Percentiles rank a stretch among this genome's conserved stretches.
phyloP scores from a whole-genome alignment of 2,329 filamentous ascomycete genomes.

The Huntiella moniliformis region DNA sequence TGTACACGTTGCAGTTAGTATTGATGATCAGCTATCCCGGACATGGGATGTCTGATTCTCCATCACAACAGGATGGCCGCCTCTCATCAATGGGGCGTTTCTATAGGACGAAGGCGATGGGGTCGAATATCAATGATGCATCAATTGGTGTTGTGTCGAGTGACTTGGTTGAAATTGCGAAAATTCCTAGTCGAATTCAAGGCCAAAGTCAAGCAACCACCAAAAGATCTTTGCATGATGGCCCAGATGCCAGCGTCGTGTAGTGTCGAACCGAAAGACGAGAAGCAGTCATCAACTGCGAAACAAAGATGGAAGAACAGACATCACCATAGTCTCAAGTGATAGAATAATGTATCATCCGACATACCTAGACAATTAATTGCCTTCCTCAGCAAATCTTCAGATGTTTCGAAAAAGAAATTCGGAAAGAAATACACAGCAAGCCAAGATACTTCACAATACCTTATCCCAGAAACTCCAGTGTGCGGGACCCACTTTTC shows the following conservation, averaged over 20 bases:
- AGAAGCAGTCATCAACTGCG: constrained; percentile 7
- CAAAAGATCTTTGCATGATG: no score
- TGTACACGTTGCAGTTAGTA: constrained; percentile 16
- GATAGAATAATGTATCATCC: constrained; percentile 26
- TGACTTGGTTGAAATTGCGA: not conserved
- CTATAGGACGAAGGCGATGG: not conserved
- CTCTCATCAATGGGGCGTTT: not conserved
- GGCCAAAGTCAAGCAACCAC: no score
- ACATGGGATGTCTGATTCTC: not conserved
- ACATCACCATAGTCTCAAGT: constrained; percentile 6
- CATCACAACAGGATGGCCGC: not conserved
- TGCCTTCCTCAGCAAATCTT: constrained; percentile 45
- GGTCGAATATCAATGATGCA: no score
- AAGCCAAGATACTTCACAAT: constrained; percentile 2
- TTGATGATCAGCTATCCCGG: constrained; percentile 8
- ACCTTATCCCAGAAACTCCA: not conserved
- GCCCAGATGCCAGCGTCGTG: no score
- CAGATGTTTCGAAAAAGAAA: constrained; percentile 23
- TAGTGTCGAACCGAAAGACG: constrained; percentile 5
- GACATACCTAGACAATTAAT: constrained; percentile 46
- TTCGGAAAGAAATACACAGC: constrained; percentile 17
- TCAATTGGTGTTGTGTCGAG: constrained; percentile 1
- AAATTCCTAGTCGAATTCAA: not conserved
- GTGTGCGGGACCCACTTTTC: constrained; percentile 14
- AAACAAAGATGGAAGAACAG: not conserved